Evolutionary conservation across 2,329 filamentous ascomycete species (phyloP), one percentile per base, ranked within the genome.

Genomic region (Curvularia hawaiiensis): DNA sequence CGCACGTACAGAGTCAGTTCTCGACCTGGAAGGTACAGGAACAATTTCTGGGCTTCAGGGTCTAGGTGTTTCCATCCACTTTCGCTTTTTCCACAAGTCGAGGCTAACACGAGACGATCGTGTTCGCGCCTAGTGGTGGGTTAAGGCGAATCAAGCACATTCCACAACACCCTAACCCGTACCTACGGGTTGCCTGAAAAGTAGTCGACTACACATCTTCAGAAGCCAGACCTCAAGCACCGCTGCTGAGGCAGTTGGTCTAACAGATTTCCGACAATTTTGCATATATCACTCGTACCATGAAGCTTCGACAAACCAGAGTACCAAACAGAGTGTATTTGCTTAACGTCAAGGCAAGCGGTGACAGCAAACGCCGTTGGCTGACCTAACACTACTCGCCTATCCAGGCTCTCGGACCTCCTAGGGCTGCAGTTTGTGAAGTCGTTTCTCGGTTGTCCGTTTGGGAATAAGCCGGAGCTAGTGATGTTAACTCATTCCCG

Each of bases 201-300:
- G 33, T 30, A 28, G 10, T 28, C 44, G 51, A 46, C 50, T 47
- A 54, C 18, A 28, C 40, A 20, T 14, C 22, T 22, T 46, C 46
- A 35, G 43, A 43, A 47, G n/a, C 33, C 47, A 41, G 30, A 30
- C n/a, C 14, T 39, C 40, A 43, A 48, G 18, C 49, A 49, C 45
- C 46, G 16, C n/a, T 24, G 30, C 52, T 54, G 50, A 56, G 60
- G 54, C 58, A 22, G 31, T 39, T 18, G 52, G 30, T 14, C 24
- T 38, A 28, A 28, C 3, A 10, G 49, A 56, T 35, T 45, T 33
- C 26, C 26, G 41, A 18, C 50, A 46, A 35, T 67, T 61, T 43
- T 61, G 45, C 41, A 66, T 59, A 26, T 68, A 61, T 45, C 63
- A 57, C 33, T 43, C 55, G 9, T 65, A 62, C 54, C 48, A 35